A percentile compares a stretch with the other conserved stretches of the same genome.
Conservation (phyloP, 208 protist genomes). For the Trichomonas vaginalis region DNA sequence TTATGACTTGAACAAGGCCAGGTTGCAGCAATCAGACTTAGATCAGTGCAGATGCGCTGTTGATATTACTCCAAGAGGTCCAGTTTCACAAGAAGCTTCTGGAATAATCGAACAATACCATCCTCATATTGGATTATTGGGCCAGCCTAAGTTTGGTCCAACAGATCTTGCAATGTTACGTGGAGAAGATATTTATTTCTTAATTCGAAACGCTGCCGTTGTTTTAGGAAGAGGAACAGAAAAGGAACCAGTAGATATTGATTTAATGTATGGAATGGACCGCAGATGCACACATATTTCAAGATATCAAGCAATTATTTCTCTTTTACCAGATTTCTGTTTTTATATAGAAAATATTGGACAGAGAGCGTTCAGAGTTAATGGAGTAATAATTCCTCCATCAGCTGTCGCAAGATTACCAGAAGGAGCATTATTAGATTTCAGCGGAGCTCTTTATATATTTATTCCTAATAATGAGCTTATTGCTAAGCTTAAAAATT, state of each 20-base stretch:
- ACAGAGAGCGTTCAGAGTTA: neutral
- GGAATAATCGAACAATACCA: neutral
- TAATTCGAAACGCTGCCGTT: neutral
- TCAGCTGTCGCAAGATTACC: neutral
- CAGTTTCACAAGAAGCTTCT: neutral
- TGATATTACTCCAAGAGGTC: neutral
- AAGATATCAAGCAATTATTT: neutral
- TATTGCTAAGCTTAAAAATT: neutral
- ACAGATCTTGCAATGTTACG: neutral
- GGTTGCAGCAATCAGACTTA: neutral
- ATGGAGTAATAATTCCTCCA: neutral
- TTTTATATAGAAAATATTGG: conserved; percentile 4
- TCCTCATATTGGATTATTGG: neutral
- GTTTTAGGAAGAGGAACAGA: neutral
- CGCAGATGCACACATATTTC: neutral
- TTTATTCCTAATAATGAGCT: neutral
- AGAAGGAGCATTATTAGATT: neutral
- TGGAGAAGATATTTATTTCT: neutral
- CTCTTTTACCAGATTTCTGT: neutral
- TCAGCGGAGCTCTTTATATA: neutral
- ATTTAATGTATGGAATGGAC: neutral
- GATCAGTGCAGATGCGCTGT: neutral
- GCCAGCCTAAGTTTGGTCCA: neutral
- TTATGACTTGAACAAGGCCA: neutral
- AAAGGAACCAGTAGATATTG: neutral